Conservation (phyloP, 23 red algal genomes). For the Gracilaria vermiculophylla region DNA sequence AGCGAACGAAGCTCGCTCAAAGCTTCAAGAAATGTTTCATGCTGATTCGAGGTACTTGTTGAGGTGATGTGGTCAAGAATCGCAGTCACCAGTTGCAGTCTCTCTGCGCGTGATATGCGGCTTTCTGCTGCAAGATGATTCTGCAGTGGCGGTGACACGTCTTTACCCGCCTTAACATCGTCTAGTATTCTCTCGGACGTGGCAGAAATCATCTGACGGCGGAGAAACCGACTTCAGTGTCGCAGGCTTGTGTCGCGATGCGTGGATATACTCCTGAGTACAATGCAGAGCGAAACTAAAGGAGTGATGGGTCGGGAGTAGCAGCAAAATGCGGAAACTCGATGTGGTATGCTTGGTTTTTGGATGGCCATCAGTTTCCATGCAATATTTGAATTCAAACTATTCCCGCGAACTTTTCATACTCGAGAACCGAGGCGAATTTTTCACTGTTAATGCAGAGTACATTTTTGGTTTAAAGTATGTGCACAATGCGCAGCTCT, state of each 20-base stretch:
- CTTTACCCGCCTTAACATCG: background rate
- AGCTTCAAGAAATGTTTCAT: constrained; percentile 13
- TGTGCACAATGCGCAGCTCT: no score
- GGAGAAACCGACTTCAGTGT: background rate
- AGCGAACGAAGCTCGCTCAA: background rate
- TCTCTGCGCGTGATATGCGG: background rate
- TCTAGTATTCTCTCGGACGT: background rate
- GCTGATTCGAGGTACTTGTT: background rate
- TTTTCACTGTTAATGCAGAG: no score
- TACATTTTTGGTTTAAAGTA: no score
- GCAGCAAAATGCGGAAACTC: background rate
- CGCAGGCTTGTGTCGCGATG: no score
- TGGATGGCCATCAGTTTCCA: background rate
- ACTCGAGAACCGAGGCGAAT: no score
- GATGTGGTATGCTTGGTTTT: background rate
- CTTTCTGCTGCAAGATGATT: background rate
- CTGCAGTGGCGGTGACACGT: background rate
- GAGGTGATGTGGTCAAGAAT: background rate
- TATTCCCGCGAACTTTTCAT: background rate
- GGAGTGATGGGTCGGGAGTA: background rate
- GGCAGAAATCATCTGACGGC: background rate
- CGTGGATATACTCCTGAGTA: no score
- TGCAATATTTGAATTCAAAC: background rate
- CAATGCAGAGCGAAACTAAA: no score
- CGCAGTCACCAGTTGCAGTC: background rate